Base-by-base conservation (phyloP, 2,329 filamentous ascomycete genomes). In the Nannizziopsis barbatae region DNA sequence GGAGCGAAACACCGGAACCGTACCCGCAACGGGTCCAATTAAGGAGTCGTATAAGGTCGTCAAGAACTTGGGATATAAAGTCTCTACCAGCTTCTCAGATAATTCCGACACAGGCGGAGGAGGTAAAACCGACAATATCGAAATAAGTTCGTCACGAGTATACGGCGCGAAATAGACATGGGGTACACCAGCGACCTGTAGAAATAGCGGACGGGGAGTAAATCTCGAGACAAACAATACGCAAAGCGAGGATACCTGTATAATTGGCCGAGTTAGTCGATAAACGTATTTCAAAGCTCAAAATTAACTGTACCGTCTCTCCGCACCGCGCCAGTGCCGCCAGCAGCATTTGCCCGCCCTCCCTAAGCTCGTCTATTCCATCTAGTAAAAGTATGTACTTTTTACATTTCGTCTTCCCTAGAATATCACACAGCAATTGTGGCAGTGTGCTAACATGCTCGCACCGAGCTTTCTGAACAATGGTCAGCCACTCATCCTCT, bases 31-130 rank as follows among this genome's bases (percentile, higher is more conserved):
- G 41, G 86, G 80, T 54, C 83, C 86, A 42, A 83, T 80, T 10
- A 96, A 73, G 1, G 89, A 81, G 62, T 98, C 92, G 74, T 93
- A 92, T 11, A 95, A 80, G 3, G 86, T 86, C 42, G 79, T 79
- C 53, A 83, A 79, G 70, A 94, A 96, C 39, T 87, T 81, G 11
- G 79, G 71, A 54, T 76, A 71, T 8, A 73, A 55, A 32, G 58
- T 65, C 3, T 52, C 50, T 1, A 61, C 52, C 4, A 51, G 52
- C 17, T 65, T 60, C 53, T 44, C 57, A 40, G 51, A 60, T 54
- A 57, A 60, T 45, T 45, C 66, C 47, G 50, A 60, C 46, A 58
- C 63, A 46, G 60, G 37, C 6, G 69, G 72, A 2, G 66, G 68
- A 11, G 71, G 74, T 7, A 63, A 69, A 5, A 73, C 69, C n/a